Evolutionary conservation across 192 early-diverging fungal species (phyloP), one percentile per base, ranked within the genome.

Genomic region (Coemansia sp.): DNA sequence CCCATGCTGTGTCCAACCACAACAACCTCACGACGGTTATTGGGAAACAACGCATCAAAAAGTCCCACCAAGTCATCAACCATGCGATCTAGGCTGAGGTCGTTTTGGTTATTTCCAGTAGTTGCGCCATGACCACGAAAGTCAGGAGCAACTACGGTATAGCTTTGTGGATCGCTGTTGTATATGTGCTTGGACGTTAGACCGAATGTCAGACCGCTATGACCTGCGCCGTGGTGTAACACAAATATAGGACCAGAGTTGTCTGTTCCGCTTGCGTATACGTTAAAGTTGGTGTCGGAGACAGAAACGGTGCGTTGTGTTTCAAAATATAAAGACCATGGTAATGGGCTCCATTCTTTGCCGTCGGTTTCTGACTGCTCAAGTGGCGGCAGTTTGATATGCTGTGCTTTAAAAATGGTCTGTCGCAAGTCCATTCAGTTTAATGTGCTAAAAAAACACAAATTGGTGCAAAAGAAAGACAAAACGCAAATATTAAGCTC

Each of bases 1-100:
- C 92, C 92, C 88, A 93, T 88, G 65, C 91, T 93, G 62, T 93
- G 92, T 8, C 92, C 92, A n/a, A 92, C 83, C 7, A 93, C 73
- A 20, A 91, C 72, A 26, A 90, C 70, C 38, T 89, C 85, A 0
- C 82, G 75, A 7, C 9, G 45, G 19, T 83, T 68, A 16, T 83
- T 68, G 2, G 82, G 79, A 51, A 85, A 85, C 29, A 88, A 24
- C 2, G 65, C 27, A 6, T 63, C 55, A 16, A 91, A 57, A 0
- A 89, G 56, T 13, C 81, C 73, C 10, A 71, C 61, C 20, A 89
- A 65, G 69, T 93, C 92, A 11, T 74, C 64, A 16, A 84, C 83
- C 39, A 91, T 62, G 14, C 75, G 74, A 20, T 82, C 75, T 29
- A 92, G 56, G 1, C 84, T 85, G 27, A 88, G 65, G 58, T 88